These are phyloP conservation scores for Collybiopsis confluens DNA, from an alignment of 768 basidiomycete species.

Conservation along the genomic window DNA sequence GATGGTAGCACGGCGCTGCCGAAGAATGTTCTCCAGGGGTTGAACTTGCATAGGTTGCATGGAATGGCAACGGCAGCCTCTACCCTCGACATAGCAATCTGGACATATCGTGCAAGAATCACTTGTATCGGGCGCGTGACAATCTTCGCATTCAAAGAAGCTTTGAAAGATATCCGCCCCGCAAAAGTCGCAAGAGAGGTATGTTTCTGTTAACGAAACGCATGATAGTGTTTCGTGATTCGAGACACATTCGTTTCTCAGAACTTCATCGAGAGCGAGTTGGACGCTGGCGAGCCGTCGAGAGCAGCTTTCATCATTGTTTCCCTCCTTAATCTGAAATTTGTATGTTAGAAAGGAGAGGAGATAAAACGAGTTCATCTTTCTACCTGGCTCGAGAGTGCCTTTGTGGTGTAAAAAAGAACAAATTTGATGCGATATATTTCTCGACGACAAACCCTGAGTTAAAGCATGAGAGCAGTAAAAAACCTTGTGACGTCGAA, in stretches of 20 bases:
- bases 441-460: slow-evolving; percentile 76
- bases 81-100: slow-evolving; percentile 73
- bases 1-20: slow-evolving; percentile 30
- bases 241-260: slow-evolving; percentile 41
- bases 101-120: slow-evolving; percentile 58
- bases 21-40: slow-evolving; percentile 41
- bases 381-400: neutral
- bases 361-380: too few relatives aligned
- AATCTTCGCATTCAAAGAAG: slow-evolving; percentile 60
- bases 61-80: slow-evolving; percentile 56
- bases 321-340: too few relatives aligned
- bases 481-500: neutral
- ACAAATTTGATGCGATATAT: slow-evolving; percentile 71
- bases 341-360: neutral
- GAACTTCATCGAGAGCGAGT: slow-evolving; percentile 40
- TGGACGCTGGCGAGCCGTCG: neutral
- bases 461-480: neutral
- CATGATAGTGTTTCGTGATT: slow-evolving; percentile 21
- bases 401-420: slow-evolving; percentile 49
- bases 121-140: slow-evolving; percentile 20
- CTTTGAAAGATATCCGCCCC: slow-evolving; percentile 78
- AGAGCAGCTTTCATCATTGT: neutral
- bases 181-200: slow-evolving; percentile 66
- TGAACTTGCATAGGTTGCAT: slow-evolving; percentile 64
- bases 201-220: slow-evolving; percentile 7